phyloP scores from a whole-genome alignment of 169 alveolate species.

The Amoebophrya sp. region DNA sequence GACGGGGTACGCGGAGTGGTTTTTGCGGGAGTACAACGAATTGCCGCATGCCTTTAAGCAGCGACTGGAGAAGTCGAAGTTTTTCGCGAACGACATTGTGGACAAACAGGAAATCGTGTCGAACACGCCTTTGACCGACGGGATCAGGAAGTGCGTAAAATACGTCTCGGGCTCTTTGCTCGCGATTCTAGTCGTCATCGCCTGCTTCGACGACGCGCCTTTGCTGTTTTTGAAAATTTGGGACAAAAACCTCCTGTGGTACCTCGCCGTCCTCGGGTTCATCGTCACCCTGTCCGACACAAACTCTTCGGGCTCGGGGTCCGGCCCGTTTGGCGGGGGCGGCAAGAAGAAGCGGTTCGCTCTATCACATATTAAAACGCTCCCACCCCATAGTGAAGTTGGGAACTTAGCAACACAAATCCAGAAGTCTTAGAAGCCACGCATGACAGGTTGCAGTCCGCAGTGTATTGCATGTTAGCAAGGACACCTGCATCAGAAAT shows the following conservation, averaged over 20 bases:
- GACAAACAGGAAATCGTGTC: background rate
- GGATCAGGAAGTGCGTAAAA: background rate
- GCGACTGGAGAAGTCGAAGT: background rate
- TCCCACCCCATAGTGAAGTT: too few species aligned
- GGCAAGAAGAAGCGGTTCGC: background rate
- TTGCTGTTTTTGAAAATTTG: slow-evolving; percentile 25
- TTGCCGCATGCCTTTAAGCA: background rate
- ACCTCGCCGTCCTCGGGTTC: slow-evolving; percentile 29
- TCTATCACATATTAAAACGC: too few species aligned
- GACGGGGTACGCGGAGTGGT: background rate
- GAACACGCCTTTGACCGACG: background rate
- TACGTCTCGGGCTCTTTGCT: background rate
- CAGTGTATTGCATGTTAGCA: too few species aligned
- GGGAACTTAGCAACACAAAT: too few species aligned
- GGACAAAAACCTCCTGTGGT: slow-evolving; percentile 34
- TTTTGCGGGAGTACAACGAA: background rate
- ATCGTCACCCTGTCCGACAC: slow-evolving; percentile 24
- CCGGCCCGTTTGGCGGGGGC: too few species aligned
- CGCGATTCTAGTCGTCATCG: background rate
- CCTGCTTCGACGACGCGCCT: slow-evolving; percentile 39
- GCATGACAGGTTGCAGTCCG: too few species aligned
- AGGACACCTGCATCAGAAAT: too few species aligned
- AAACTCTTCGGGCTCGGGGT: too few species aligned
- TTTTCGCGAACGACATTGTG: background rate
- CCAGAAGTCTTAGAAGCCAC: too few species aligned